Evolutionary conservation across 139 green algal genomes (phyloP), one percentile per base, ranked within the genome.

Genomic region (Micractinium sp.): DNA sequence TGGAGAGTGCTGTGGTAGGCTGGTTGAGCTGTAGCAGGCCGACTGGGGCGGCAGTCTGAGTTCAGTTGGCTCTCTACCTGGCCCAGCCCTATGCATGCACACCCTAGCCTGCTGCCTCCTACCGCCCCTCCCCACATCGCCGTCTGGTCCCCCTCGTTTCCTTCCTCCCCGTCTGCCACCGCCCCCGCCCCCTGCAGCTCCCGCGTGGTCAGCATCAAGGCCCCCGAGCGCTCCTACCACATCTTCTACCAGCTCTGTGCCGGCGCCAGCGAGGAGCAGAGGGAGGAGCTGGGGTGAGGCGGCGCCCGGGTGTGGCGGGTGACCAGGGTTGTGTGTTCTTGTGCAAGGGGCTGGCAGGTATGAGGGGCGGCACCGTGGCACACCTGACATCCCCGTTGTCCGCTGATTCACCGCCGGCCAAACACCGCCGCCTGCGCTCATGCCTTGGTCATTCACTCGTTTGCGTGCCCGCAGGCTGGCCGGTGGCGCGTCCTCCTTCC

Each of bases 211-310:
- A 85, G 85, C 81, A 93, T 97, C 86, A 93, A 90, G 76, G 86
- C 95, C 20, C 94, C 93, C 3, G 98, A 99, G 95, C 94, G 98
- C 75, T 98, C 95, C 16, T 99, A 97, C 94, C 98, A 99, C 93
- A 96, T 98, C 90, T 99, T 99, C 92, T 99, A 99, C 92, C 95
- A 98, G 90, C 98, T 90, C 90, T 96, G 79, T 89, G 92, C 61
- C 93, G 96, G 93, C 53, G 91, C 89, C 56, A 61, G 71, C 27
- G 61, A 83, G 20, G 81, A 93, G 33, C 87, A 91, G 76, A 60
- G 53, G 16, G 35, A 80, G 9, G 61, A 56, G 38, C 81, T 93
- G 63, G 71, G 66, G 73, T 90, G 75, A 56, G 87, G 63, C 47
- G 47, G 47, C 47, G 47, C 47, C 47, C 7, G 47, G 47, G 47